These are phyloP conservation scores for Claviceps lovelessii DNA, from an alignment of 2,329 filamentous ascomycete species.

Conservation along the genomic window DNA sequence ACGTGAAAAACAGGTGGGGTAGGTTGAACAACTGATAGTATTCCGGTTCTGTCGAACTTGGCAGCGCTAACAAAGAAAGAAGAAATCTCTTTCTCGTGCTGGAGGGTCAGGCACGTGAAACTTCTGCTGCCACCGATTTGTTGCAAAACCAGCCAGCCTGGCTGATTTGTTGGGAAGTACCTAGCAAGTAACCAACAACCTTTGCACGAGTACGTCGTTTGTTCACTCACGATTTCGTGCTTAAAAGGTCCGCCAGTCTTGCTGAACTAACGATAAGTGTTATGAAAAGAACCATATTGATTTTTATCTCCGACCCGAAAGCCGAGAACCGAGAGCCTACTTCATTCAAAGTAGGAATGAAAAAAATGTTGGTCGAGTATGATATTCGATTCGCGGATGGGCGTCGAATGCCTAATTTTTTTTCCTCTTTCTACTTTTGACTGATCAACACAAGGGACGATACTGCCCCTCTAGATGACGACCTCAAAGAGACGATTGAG, in stretches of 20 bases:
- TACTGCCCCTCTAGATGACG: conserved; percentile 40
- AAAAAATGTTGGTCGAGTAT: conserved; percentile 20
- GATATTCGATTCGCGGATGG: conserved; percentile 6
- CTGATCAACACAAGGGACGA: conserved; percentile 22
- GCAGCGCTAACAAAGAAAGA: background rate
- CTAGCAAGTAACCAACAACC: background rate
- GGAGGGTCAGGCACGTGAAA: conserved; percentile 1
- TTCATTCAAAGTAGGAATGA: background rate
- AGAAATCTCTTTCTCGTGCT: background rate
- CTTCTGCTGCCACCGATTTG: background rate
- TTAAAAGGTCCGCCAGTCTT: background rate
- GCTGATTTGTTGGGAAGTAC: background rate
- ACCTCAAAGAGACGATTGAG: conserved; percentile 42
- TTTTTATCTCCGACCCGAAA: too few species aligned
- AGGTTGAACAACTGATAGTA: too few species aligned
- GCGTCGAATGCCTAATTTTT: background rate
- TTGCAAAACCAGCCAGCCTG: conserved; percentile 1
- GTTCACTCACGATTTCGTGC: background rate
- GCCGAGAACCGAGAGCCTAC: background rate
- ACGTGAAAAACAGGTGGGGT: too few species aligned
- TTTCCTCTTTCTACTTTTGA: background rate
- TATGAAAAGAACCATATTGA: too few species aligned
- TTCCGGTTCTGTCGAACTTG: too few species aligned
- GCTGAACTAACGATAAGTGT: background rate
- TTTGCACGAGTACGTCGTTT: background rate